Evolutionary conservation across 306 rosid species (phyloP).

Genomic region (apple (Malus domestica)): ASM211411v1 NC_041797.1:9418501-9419000

Average conservation of each 20-base stretch:
- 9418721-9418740: neutral
- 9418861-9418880: constrained; percentile 1
- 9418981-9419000: neutral
- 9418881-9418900: constrained; percentile 19
- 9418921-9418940: constrained; percentile 12
- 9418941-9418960: constrained; percentile 17
- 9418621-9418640: too few species aligned
- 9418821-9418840: neutral
- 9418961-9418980: constrained; percentile 7
- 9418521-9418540: too few species aligned
- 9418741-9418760: neutral
- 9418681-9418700: neutral
- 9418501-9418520: too few species aligned
- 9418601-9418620: too few species aligned
- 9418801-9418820: neutral
- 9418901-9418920: constrained; percentile 7
- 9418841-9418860: neutral
- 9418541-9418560: rapidly evolving
- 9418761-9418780: neutral
- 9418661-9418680: too few species aligned
- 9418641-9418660: too few species aligned
- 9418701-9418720: neutral
- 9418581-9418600: too few species aligned
- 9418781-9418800: neutral
- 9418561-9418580: too few species aligned